phyloP scores from a whole-genome alignment of 345 rosid species.

The Cardamine occulta region DNA sequence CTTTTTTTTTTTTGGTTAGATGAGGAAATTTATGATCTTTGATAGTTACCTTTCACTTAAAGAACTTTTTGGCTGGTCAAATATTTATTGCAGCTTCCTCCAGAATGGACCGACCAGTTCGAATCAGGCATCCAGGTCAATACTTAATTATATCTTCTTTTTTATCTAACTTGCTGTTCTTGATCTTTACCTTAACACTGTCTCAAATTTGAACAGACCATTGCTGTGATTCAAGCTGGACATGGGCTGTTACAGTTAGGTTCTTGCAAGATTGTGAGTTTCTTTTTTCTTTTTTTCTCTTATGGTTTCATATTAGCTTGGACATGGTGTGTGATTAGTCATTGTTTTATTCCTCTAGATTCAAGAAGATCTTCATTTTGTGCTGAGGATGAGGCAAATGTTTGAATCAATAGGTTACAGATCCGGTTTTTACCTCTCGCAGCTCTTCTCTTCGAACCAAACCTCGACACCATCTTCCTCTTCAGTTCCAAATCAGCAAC shows the following conservation, averaged over 20 bases:
- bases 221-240: constrained; percentile 99
- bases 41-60: constrained; percentile 38
- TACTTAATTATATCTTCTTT: constrained; percentile 2
- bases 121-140: constrained; percentile 98
- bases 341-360: constrained; percentile 53
- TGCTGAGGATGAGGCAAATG: constrained; percentile 91
- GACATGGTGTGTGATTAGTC: constrained; percentile 51
- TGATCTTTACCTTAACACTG: constrained; percentile 26
- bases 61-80: constrained; percentile 34
- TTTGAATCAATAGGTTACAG: constrained; percentile 94
- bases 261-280: constrained; percentile 94
- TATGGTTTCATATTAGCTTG: not conserved
- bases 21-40: constrained; percentile 41
- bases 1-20: constrained; percentile 26
- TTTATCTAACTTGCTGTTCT: constrained; percentile 22
- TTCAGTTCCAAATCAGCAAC: constrained; percentile 54
- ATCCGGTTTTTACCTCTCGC: constrained; percentile 92
- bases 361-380: constrained; percentile 97
- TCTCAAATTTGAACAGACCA: constrained; percentile 62
- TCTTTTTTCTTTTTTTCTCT: not conserved
- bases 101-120: constrained; percentile 99
- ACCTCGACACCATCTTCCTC: constrained; percentile 55
- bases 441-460: constrained; percentile 77
- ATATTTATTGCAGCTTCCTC: constrained; percentile 76
- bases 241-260: constrained; percentile 95